phyloP scores from a whole-genome alignment of 192 early-diverging fungal genomes.

The Entomortierella parvispora region DNA sequence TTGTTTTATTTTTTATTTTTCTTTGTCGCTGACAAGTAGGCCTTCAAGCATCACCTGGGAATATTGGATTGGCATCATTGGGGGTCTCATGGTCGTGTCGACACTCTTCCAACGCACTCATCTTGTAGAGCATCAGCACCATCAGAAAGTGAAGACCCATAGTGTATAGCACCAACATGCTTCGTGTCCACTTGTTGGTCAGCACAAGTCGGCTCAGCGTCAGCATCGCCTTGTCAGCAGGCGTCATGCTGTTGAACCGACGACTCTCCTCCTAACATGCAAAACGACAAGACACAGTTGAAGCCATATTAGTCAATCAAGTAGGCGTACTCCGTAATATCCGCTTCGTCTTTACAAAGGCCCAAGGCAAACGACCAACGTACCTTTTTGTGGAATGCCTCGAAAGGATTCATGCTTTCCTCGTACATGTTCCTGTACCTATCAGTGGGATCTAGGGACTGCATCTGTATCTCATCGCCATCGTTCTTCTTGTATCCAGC shows the following conservation, averaged over 20 bases:
- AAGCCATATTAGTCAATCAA: not conserved
- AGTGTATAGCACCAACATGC: constrained; percentile 74
- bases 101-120: constrained; percentile 74
- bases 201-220: constrained; percentile 70
- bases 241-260: constrained; percentile 77
- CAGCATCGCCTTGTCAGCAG: constrained; percentile 77
- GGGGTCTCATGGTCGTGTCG: constrained; percentile 66
- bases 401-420: constrained; percentile 89
- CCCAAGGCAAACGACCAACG: too few relatives aligned
- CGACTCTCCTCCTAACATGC: constrained; percentile 78
- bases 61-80: constrained; percentile 52
- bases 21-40: not conserved
- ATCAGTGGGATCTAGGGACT: constrained; percentile 60
- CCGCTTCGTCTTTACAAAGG: too few relatives aligned
- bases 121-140: constrained; percentile 73
- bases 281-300: not conserved
- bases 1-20: not conserved
- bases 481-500: constrained; percentile 41
- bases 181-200: constrained; percentile 74
- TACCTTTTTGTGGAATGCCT: constrained; percentile 77
- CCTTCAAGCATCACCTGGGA: constrained; percentile 26
- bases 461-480: constrained; percentile 43
- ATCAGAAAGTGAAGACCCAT: constrained; percentile 84
- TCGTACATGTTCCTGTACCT: constrained; percentile 88
- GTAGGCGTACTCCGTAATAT: not conserved